Evolutionary conservation across 331 rosid genomes (phyloP).

Genomic region (Rosa hybrid): DNA sequence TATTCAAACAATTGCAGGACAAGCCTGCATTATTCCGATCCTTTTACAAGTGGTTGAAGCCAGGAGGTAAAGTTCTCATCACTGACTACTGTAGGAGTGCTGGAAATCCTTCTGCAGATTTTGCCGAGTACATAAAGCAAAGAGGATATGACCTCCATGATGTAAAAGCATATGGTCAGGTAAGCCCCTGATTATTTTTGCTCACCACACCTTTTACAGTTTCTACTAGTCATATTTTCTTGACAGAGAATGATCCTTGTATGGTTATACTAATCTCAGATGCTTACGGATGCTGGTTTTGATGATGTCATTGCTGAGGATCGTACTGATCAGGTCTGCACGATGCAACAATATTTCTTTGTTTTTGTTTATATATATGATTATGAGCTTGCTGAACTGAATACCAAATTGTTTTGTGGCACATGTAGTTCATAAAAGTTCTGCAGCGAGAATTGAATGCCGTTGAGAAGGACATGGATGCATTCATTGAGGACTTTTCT

Average conservation of each 20-base stretch:
- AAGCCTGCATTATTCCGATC: conserved; percentile 72
- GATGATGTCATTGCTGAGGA: conserved; percentile 67
- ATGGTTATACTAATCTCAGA: conserved; percentile 42
- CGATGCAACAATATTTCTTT: conserved; percentile 14
- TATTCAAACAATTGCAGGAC: conserved; percentile 53
- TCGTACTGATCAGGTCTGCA: conserved; percentile 72
- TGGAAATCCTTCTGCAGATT: conserved; percentile 61
- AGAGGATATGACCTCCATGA: conserved; percentile 82
- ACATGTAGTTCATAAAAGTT: conserved; percentile 61
- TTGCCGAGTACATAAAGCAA: conserved; percentile 69
- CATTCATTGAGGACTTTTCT: conserved; percentile 64
- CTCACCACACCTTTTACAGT: not conserved
- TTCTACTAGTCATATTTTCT: conserved; percentile 14
- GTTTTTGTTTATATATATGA: not conserved
- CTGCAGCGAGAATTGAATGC: conserved; percentile 59
- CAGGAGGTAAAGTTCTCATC: conserved; percentile 86
- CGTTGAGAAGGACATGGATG: conserved; percentile 62
- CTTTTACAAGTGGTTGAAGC: conserved; percentile 88
- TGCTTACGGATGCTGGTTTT: conserved; percentile 85
- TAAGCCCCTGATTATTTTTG: conserved; percentile 22
- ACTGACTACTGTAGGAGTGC: conserved; percentile 79
- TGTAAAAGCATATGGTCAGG: conserved; percentile 63
- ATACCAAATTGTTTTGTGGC: conserved; percentile 22
- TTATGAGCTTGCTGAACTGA: conserved; percentile 25
- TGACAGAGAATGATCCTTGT: conserved; percentile 8